These are phyloP conservation scores for Aotearoamyces nothofagi DNA, from an alignment of 2,329 filamentous ascomycete genomes.

Conservation along the genomic window DNA sequence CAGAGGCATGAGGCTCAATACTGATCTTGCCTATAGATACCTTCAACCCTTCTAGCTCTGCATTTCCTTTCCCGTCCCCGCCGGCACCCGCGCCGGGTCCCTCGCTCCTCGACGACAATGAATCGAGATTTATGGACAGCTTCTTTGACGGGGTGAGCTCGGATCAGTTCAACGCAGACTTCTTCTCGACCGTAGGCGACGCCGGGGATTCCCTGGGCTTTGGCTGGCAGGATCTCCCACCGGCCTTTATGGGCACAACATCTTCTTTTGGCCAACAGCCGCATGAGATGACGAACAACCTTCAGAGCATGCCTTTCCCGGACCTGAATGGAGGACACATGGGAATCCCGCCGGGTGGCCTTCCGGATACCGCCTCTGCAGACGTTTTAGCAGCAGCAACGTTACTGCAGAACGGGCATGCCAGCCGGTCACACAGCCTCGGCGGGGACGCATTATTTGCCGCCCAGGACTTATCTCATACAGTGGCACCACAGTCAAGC, in stretches of 20 bases:
- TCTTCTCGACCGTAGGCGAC: constrained; percentile 21
- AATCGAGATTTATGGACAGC: constrained; percentile 38
- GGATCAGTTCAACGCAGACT: constrained; percentile 31
- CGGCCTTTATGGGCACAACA: constrained; percentile 48
- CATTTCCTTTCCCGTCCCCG: constrained; percentile 32
- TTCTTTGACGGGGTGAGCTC: constrained; percentile 41
- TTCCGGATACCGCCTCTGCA: constrained; percentile 21
- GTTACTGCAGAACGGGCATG: constrained; percentile 27
- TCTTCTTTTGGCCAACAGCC: constrained; percentile 46
- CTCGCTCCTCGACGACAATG: constrained; percentile 47
- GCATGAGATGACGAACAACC: constrained; percentile 8
- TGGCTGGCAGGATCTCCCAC: constrained; percentile 43
- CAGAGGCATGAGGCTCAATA: too few species aligned
- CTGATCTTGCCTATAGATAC: constrained; percentile 30
- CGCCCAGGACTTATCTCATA: constrained; percentile 5
- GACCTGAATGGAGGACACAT: too few species aligned
- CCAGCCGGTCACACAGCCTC: constrained; percentile 14
- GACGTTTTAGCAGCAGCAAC: constrained; percentile 45
- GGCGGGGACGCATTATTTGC: constrained; percentile 12
- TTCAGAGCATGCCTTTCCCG: constrained; percentile 6
- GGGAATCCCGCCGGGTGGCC: constrained; percentile 6
- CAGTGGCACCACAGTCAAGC: not conserved
- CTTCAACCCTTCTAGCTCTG: constrained; percentile 25
- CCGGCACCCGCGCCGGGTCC: constrained; percentile 49
- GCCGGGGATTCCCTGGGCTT: constrained; percentile 29